Evolutionary conservation across 179 eudicot genomes (phyloP), one percentile per base, ranked within the genome.

Genomic region (Dionaea muscipula): DNA sequence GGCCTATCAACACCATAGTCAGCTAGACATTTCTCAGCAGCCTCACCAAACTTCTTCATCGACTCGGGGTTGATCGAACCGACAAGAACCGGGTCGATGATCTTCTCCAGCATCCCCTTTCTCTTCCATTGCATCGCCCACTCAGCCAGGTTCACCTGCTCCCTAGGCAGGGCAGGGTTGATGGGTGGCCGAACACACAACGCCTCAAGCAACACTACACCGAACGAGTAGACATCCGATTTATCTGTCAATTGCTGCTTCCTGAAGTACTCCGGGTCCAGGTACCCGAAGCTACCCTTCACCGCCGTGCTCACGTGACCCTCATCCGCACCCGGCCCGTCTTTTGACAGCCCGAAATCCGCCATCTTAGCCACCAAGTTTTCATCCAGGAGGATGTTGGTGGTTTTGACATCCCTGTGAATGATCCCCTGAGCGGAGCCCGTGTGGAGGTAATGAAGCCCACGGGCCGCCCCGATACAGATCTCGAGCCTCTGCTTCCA

Each of bases 1-100:
- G 98, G 98, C 71, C 98, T 72, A 21, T 91, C 98, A 26, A 80
- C 70, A 0, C 98, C 98, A 26, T 91, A 87, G 33, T 91, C 95
- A 0, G 95, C 66, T 68, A 91, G 66, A 46, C 98, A 91, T 56
- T 91, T 91, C 68, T 91, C 98, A 0, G 95, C 94, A 4, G 95
- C 91, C 70, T 91, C 98, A 0, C 79, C 78, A 27, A 80, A 84
- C 44, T 84, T 91, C 48, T 77, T 81, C 84, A 87, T 70, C 0
- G 94, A 86, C 20, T 91, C 91, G 1, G 82, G 76, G 63, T 80
- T 79, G 4, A 82, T 65, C 4, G 68, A 37, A 0, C 82, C 88
- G 4, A 46, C 61, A 9, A 91, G 56, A 8, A 50, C 40, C 0
- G 91, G 91, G 36, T 91, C 98, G 0, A 86, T 62, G 43, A 91